Evolutionary conservation across 78 protist species (phyloP).

Genomic region (Dictyostelium brefeldianum): DNA sequence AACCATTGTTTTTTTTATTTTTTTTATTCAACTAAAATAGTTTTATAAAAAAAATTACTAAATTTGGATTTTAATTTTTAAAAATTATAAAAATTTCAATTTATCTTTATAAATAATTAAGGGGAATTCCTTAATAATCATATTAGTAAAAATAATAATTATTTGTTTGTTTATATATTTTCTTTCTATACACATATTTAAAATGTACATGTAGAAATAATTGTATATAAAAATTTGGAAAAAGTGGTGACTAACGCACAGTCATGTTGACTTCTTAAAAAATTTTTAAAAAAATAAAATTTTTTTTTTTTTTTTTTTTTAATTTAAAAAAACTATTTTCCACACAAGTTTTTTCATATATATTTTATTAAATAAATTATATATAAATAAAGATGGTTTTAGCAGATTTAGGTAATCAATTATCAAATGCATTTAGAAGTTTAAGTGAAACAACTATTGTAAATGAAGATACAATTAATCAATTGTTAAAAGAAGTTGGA

Average conservation of each 20-base stretch:
- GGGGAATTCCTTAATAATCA: no score
- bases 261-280: neutral
- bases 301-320: neutral
- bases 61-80: no score
- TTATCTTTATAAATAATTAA: no score
- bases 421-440: slow-evolving; percentile 89
- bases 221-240: neutral
- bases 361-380: neutral
- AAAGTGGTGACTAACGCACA: neutral
- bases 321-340: neutral
- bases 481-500: slow-evolving; percentile 90
- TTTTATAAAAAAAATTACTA: no score
- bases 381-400: slow-evolving; percentile 91
- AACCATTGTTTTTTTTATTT: no score
- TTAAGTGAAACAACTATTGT: slow-evolving; percentile 85
- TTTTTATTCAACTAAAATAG: no score
- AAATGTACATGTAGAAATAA: no score
- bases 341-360: neutral
- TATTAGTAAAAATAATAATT: no score
- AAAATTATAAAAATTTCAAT: no score
- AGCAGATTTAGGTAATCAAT: slow-evolving; percentile 91
- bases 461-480: slow-evolving; percentile 88
- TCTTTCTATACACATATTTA: no score
- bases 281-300: neutral
- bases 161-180: no score